Evolutionary conservation across 73 alveolate species (phyloP), one percentile per base, ranked within the genome.

Genomic region (Paramecium sonneborni): DNA sequence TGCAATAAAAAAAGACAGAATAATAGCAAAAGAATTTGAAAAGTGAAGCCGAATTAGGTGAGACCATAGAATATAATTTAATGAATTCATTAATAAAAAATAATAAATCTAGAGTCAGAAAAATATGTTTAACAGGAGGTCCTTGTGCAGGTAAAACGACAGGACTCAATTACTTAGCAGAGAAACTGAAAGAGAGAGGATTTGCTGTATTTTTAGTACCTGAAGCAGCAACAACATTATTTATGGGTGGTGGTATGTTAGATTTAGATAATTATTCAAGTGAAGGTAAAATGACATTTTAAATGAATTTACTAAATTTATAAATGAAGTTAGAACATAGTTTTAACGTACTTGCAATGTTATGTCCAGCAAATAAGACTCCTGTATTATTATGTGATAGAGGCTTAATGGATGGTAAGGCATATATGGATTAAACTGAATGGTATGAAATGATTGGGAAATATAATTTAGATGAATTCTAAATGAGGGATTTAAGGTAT

Each of bases 131-230:
- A n/a, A 95, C 98, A 9, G 98, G 98, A 20, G 98, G 98, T n/a
- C 98, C 98, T 8, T 95, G 98, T 87, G 98, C 97, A 14, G 98
- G 98, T 21, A 95, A 95, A 84, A 95, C 98, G 0, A 92, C 97
- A 24, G 97, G 96, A 8, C 41, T 95, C 23, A 85, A 79, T 21
- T 88, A 55, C 69, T 57, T 95, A 39, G 76, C 96, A 0, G 85
- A 92, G 69, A 94, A 94, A 57, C 92, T 95, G 10, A 26, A 72
- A 41, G 93, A 95, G 15, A 67, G 89, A 37, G 96, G 98, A 9
- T 92, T 74, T 79, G 57, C 92, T 34, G 97, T 95, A 2, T 92
- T 48, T 55, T 38, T 87, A 11, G 98, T 95, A 28, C 98, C 98
- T 5, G 98, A 95, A 74, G 97, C 98, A 43, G 96, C 98, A 18